Percentiles rank a stretch among this genome's conserved stretches.
Evolutionary conservation across 176 grass and related monocot species (phyloP).

Genomic region (Lolium rigidum): DNA sequence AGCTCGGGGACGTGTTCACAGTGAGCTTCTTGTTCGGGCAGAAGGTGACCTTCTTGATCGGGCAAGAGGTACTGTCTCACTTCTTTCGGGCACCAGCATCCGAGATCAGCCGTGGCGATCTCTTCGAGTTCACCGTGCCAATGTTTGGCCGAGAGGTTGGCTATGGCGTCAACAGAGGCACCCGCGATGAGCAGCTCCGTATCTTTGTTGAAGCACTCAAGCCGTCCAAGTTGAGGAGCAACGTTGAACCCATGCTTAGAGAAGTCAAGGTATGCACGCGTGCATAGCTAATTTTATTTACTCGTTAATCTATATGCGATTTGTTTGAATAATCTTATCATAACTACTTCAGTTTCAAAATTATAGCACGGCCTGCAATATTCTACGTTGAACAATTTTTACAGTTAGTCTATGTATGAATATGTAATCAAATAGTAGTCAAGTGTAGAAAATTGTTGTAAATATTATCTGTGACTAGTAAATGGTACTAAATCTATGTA

Average conservation of each 20-base stretch:
- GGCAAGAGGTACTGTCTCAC: conserved; percentile 43
- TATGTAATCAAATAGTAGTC: no score
- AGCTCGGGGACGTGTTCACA: conserved; percentile 54
- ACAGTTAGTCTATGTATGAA: no score
- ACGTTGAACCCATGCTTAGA: background rate
- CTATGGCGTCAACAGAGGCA: background rate
- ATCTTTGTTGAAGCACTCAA: background rate
- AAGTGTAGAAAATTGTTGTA: no score
- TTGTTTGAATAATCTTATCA: no score
- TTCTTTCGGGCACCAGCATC: conserved; percentile 45
- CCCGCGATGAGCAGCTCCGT: background rate
- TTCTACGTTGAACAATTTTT: no score
- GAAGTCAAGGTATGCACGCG: conserved; percentile 18
- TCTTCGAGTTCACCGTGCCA: conserved; percentile 29
- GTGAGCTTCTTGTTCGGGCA: conserved; percentile 39
- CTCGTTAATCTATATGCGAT: no score
- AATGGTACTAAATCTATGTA: no score
- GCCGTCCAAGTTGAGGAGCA: background rate
- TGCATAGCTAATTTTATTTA: no score
- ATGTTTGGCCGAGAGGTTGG: conserved; percentile 25
- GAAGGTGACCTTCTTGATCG: conserved; percentile 50
- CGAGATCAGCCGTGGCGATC: conserved; percentile 48
- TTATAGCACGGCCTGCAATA: no score
- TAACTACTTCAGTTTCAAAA: no score
- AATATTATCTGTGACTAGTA: no score